phyloP scores from a whole-genome alignment of 2,329 filamentous ascomycete species.

The Colletotrichum zoysiae region DNA sequence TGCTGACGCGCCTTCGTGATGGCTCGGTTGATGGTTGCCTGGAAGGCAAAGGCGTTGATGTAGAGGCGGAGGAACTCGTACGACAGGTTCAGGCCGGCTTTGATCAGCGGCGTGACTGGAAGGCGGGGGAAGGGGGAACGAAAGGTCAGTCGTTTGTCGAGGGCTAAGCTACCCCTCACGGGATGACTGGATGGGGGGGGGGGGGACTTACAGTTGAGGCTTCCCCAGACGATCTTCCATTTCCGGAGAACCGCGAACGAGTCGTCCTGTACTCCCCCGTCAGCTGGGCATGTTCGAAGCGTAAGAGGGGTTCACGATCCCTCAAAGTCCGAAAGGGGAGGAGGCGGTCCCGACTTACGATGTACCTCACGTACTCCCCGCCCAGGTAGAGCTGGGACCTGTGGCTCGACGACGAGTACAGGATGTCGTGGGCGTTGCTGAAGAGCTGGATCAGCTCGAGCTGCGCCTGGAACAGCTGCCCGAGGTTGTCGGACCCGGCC shows the following conservation, averaged over 20 bases:
- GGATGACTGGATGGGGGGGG: no score
- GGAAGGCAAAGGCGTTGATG: constrained; percentile 81
- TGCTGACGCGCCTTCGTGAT: constrained; percentile 46
- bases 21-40: constrained; percentile 72
- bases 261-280: constrained; percentile 62
- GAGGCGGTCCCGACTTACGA: constrained; percentile 51
- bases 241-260: constrained; percentile 76
- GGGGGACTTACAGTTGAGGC: constrained; percentile 66
- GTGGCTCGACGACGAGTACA: constrained; percentile 78
- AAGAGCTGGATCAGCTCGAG: constrained; percentile 79
- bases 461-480: constrained; percentile 77
- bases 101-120: constrained; percentile 71
- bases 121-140: no score
- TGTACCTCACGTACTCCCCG: constrained; percentile 80
- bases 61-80: constrained; percentile 81
- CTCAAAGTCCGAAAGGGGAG: neutral
- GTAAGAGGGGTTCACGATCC: neutral
- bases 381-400: constrained; percentile 78
- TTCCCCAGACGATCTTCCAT: constrained; percentile 79
- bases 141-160: neutral
- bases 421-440: constrained; percentile 79
- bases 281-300: neutral
- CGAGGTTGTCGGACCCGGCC: constrained; percentile 74
- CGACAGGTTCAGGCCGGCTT: constrained; percentile 75
- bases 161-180: neutral